Percentiles rank a stretch among this genome's conserved stretches.
phyloP scores from a whole-genome alignment of 2,329 filamentous ascomycete genomes.

The Pezicula radicicola region DNA sequence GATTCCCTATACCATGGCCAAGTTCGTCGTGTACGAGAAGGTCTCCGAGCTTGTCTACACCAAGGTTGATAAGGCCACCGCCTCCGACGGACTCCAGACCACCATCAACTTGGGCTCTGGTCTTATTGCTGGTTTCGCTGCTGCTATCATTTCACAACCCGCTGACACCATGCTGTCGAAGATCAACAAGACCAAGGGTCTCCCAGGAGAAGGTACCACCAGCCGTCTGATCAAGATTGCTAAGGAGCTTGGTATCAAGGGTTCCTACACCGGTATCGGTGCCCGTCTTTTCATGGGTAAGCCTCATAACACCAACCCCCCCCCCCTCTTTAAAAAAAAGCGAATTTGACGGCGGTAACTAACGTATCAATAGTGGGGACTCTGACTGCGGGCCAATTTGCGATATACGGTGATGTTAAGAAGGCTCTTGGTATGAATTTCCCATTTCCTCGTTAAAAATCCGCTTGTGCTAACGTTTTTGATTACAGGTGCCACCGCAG shows the following conservation, averaged over 20 bases:
- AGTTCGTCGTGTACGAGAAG: conserved; percentile 94
- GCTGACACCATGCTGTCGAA: conserved; percentile 93
- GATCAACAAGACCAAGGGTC: conserved; percentile 93
- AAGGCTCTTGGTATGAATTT: conserved; percentile 43
- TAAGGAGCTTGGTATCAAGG: conserved; percentile 77
- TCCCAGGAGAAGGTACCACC: conserved; percentile 79
- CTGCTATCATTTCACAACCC: conserved; percentile 82
- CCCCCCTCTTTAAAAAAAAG: background rate
- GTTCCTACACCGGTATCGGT: conserved; percentile 78
- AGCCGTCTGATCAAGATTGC: conserved; percentile 83
- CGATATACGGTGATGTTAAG: conserved; percentile 80
- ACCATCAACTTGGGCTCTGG: conserved; percentile 76
- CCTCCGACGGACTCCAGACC: conserved; percentile 70
- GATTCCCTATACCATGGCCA: conserved; percentile 92
- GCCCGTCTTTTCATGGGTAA: conserved; percentile 68
- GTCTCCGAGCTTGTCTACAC: conserved; percentile 72
- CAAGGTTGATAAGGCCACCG: conserved; percentile 65
- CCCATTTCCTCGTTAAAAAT: too few species aligned
- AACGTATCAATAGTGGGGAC: conserved; percentile 51
- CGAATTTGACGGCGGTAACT: background rate
- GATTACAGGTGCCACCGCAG: conserved; percentile 59
- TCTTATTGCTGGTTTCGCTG: conserved; percentile 80
- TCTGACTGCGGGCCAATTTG: conserved; percentile 78
- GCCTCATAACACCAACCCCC: background rate
- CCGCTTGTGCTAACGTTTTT: too few species aligned